Percentiles rank a stretch among this genome's conserved stretches.
Conservation (phyloP, 1,284 basidiomycete genomes). For the Malassezia globosa region DNA sequence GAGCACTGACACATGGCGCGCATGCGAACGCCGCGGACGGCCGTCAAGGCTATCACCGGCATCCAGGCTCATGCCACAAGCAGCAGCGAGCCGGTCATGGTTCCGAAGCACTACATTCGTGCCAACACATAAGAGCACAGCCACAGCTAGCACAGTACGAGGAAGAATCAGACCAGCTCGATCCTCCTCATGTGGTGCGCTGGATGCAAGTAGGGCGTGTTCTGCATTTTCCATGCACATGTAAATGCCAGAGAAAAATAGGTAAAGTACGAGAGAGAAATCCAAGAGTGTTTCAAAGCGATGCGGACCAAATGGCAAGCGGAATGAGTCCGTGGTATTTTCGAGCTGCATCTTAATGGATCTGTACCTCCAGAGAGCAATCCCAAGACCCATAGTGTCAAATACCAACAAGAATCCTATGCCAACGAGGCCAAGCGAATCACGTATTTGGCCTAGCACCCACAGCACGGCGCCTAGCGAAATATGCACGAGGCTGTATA, state of each 20-base stretch:
- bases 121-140: constrained; percentile 25
- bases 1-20: constrained; percentile 23
- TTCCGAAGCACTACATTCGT: constrained; percentile 37
- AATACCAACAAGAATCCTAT: constrained; percentile 93
- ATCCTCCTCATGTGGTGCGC: constrained; percentile 17
- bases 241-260: constrained; percentile 81
- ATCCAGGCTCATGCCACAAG: constrained; percentile 40
- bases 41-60: constrained; percentile 20
- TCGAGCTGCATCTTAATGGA: not conserved
- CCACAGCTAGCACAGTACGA: constrained; percentile 21
- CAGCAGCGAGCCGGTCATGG: constrained; percentile 36
- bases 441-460: constrained; percentile 80
- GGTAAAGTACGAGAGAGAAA: constrained; percentile 76
- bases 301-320: constrained; percentile 53
- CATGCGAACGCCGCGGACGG: constrained; percentile 1
- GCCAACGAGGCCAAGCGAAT: constrained; percentile 75
- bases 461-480: constrained; percentile 58
- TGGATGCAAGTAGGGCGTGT: constrained; percentile 40
- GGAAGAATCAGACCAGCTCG: constrained; percentile 23
- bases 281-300: constrained; percentile 66
- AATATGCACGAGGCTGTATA: constrained; percentile 50
- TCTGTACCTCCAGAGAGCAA: constrained; percentile 11
- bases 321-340: not conserved
- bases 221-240: constrained; percentile 78
- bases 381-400: constrained; percentile 54